Base-by-base conservation (phyloP, 768 basidiomycete species). In the Fistulinella prunicolor region DNA sequence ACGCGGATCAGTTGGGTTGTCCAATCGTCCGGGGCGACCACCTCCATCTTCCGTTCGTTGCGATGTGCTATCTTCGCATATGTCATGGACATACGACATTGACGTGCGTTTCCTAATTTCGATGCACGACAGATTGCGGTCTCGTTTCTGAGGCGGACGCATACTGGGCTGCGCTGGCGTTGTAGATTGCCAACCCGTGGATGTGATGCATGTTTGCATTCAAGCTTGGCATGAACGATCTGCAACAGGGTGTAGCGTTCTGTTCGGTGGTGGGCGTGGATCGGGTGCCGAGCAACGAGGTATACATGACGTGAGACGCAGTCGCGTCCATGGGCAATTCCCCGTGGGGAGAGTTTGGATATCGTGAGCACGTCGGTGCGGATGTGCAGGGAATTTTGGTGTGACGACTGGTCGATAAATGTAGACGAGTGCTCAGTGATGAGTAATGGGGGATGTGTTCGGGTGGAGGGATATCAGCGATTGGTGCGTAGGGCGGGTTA, bases 1-100 rank as follows among this genome's bases (percentile, higher is more conserved):
- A 96, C 93, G 6, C 82, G 96, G 36, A 94, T 98, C 72, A 99
- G 98, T 62, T 98, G 96, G 96, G 96, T 94, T 40, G 96, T 98
- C 6, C 96, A 98, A 61, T 97, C 94, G 4, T 96, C 94, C 0
- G 96, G 95, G 4, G 95, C 36, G 96, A 98, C 67, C 98, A 99
- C 63, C 84, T 98, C 9, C 96, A 99, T 61, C 82, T 99, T 32
- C 80, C 98, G 50, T 92, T 99, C 60, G 91, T 94, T 38, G 81
- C 92, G 6, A 98, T 97, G 94, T 82, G 93, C 51, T 77, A 95
- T 64, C 80, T 99, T 32, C n/a, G n/a, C n/a, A n/a, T n/a, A n/a
- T n/a, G n/a, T 82, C 86, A 47, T 65, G 69, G 38, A 84, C 81
- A 46, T 98, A 94, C 70, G 70, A 79, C 55, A 96, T 98, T 60